A percentile compares a stretch with the other conserved stretches of the same genome.
Evolutionary conservation across 108 stramenopile species (phyloP).

Genomic region (Chaetoceros tenuissimus): DNA sequence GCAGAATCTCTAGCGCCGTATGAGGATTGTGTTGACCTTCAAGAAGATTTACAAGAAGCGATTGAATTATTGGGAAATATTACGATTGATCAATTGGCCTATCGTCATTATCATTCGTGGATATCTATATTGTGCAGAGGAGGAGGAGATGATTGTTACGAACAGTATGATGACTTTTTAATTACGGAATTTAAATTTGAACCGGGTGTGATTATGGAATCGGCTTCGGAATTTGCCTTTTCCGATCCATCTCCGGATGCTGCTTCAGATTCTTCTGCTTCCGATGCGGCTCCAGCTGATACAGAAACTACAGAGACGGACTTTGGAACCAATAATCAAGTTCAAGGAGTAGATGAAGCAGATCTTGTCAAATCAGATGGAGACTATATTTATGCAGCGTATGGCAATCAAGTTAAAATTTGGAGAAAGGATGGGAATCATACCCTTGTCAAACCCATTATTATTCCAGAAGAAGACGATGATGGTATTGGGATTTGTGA

Average conservation of each 20-base stretch:
- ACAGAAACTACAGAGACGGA: too few relatives aligned
- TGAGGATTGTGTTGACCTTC: neutral
- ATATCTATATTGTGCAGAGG: neutral
- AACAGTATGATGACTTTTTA: neutral
- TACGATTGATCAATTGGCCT: neutral
- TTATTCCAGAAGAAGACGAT: neutral
- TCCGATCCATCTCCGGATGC: neutral
- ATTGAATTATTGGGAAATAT: slow-evolving; percentile 1
- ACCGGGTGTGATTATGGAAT: neutral
- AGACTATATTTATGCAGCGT: slow-evolving; percentile 8
- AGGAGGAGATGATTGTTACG: neutral
- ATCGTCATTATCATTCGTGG: neutral
- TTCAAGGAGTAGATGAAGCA: slow-evolving; percentile 9
- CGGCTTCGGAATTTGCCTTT: neutral
- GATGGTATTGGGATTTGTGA: neutral
- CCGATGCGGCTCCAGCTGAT: neutral
- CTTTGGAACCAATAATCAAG: slow-evolving; percentile 16
- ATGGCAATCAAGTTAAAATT: slow-evolving; percentile 3
- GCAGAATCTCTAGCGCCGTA: neutral
- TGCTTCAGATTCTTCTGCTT: neutral
- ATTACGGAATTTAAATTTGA: neutral
- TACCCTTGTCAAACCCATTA: neutral
- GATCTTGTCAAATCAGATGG: slow-evolving; percentile 10
- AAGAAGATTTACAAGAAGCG: neutral
- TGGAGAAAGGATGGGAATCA: neutral